phyloP scores from a whole-genome alignment of 768 basidiomycete genomes.

The Leucocoprinus sp. region DNA sequence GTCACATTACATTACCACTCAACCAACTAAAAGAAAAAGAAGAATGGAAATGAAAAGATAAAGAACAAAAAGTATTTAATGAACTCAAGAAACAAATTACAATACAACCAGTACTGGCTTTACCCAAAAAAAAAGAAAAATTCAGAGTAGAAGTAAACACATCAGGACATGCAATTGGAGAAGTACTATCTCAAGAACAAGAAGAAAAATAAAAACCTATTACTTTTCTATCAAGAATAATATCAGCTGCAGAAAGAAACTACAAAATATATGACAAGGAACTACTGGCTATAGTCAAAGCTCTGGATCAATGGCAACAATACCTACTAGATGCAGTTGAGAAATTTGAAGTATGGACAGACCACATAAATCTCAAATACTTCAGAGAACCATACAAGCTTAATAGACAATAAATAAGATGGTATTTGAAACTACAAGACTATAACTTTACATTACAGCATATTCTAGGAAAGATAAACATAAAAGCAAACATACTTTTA shows the following conservation, averaged over 20 bases:
- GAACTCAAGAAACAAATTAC: neutral
- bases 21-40: neutral
- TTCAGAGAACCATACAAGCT: slow-evolving; percentile 31
- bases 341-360: slow-evolving; percentile 22
- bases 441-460: slow-evolving; percentile 27
- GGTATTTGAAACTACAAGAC: slow-evolving; percentile 27
- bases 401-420: slow-evolving; percentile 33
- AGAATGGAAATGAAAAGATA: neutral
- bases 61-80: neutral
- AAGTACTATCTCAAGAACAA: slow-evolving; percentile 1
- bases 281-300: too few relatives aligned
- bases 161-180: slow-evolving; percentile 2
- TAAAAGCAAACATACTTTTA: slow-evolving; percentile 20
- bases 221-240: slow-evolving; percentile 27
- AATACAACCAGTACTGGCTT: neutral
- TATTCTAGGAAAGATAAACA: slow-evolving; percentile 17
- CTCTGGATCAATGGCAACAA: too few relatives aligned
- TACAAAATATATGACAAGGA: too few relatives aligned
- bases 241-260: slow-evolving; percentile 29
- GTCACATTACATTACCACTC: neutral
- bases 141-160: slow-evolving; percentile 2
- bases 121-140: neutral
- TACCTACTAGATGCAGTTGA: slow-evolving; percentile 16
- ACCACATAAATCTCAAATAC: slow-evolving; percentile 36
- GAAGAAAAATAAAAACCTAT: slow-evolving; percentile 26